phyloP scores from a whole-genome alignment of 2,329 filamentous ascomycete genomes.

The Huntiella savannae region DNA sequence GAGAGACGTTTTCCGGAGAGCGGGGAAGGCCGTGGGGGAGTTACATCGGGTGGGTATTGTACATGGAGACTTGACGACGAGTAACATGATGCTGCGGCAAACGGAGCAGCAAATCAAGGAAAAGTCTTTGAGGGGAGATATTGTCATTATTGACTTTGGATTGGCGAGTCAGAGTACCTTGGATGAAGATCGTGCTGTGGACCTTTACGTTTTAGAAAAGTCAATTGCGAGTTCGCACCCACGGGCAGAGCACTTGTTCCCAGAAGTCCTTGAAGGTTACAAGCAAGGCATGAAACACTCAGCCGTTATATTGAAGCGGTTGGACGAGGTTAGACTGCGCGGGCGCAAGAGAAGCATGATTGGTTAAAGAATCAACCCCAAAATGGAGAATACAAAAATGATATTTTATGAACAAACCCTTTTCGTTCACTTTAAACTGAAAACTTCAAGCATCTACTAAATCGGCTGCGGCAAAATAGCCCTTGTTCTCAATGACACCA shows the following conservation, averaged over 20 bases:
- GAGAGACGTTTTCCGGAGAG: constrained; percentile 43
- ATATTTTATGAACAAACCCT: not conserved
- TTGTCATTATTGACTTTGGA: constrained; percentile 89
- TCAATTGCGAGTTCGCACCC: constrained; percentile 94
- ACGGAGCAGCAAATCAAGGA: constrained; percentile 17
- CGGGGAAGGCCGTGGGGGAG: constrained; percentile 52
- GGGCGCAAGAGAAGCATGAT: constrained; percentile 95
- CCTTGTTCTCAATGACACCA: constrained; percentile 95
- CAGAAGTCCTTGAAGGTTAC: constrained; percentile 57
- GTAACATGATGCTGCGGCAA: constrained; percentile 69
- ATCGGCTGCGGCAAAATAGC: constrained; percentile 80
- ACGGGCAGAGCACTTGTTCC: constrained; percentile 57
- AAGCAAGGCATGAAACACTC: constrained; percentile 56
- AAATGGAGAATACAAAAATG: not conserved
- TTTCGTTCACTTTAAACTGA: not conserved
- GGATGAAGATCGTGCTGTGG: constrained; percentile 88
- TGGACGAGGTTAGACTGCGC: constrained; percentile 85
- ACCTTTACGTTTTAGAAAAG: constrained; percentile 85
- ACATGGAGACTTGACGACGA: constrained; percentile 92
- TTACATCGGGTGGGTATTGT: constrained; percentile 75
- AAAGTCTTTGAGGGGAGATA: constrained; percentile 40
- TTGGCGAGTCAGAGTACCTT: constrained; percentile 62
- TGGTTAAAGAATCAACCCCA: constrained; percentile 31
- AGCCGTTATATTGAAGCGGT: constrained; percentile 51
- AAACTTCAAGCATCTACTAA: constrained; percentile 25